Base-by-base conservation (phyloP, 208 protist genomes). In the Trypanosoma congolense region DNA sequence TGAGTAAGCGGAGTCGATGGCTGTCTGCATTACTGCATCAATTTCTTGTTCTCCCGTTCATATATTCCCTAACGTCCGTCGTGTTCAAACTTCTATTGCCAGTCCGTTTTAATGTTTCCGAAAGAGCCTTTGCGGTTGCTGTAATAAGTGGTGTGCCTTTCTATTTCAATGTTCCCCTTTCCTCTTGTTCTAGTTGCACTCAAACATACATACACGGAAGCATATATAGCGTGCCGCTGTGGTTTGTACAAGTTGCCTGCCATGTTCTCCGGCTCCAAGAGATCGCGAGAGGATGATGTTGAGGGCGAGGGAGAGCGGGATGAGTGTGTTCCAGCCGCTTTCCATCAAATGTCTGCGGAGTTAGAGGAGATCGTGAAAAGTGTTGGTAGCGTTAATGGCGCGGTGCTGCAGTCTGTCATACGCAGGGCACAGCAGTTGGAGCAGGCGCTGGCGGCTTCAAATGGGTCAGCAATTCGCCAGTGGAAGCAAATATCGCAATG, bases 381-480 rank as follows among this genome's bases (percentile, higher is more conserved):
- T 33, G 45, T 78, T 0, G 56, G 53, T 24, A 52, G 33, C 8
- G 61, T 73, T 25, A 78, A 73, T 35, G 41, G 56, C 2, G 58
- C 59, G 25, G 64, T 78, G 30, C 48, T 78, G 22, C 56, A 46
- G 33, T 56, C 54, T 0, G 48, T 60, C 1, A n/a, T 56, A 12
- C 38, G 56, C 18, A 61, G 62, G 5, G 56, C 61, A 8, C 61
- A 73, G 64, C 62, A 76, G 4, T 46, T 68, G 2, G 26, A 63
- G 51, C 55, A 19, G 33, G 64, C 58, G 52, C 36, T 73, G 53
- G n/a, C 56, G 49, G 41, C 58, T 50, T 52, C 59, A 19, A 16
- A 56, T 10, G 22, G 26, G 1, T 40, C 56, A 21, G 28, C 21
- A 6, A 40, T 14, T 16, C n/a, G 25, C 10, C n/a, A 63, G 22